Evolutionary conservation across 2,329 filamentous ascomycete genomes (phyloP), one percentile per base, ranked within the genome.

Genomic region (Fusarium agapanthi): DNA sequence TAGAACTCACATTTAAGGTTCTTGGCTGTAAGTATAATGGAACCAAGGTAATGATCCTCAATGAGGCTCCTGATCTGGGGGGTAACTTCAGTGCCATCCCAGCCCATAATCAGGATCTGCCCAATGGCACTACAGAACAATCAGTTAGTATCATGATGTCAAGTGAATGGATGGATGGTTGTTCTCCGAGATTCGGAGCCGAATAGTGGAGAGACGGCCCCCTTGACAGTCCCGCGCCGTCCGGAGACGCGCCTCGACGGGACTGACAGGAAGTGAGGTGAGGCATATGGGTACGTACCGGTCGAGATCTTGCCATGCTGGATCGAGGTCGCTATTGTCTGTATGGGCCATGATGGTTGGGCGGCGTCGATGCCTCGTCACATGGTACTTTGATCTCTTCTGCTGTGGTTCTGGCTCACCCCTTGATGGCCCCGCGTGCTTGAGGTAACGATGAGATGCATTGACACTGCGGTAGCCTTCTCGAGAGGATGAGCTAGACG

Each of bases 21-120:
- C 84, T 95, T 95, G 70, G 93, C 93, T 43, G 93, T 95, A 70
- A 96, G 84, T 67, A 95, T 86, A 78, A 98, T 93, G 58, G 94
- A 96, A 62, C 96, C 96, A 53, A 99, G 87, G 80, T 98, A 93
- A 80, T 95, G 90, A 75, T 94, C 88, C 80, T 93, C 90, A 78
- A 97, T 96, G 74, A 95, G 88, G 76, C 89, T 91, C 73, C 89
- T 90, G 80, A 96, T 95, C 81, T 95, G 93, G 68, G 93, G 93
- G 32, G 93, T 95, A 60, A 96, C 91, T 80, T 93, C 89, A 61
- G 92, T 94, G 69, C 93, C 93, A 85, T 96, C 93, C 86, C 94
- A 97, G 80, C 93, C 93, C 91, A 95, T 93, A 81, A 93, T 92
- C 81, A 94, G 87, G 85, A 91, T 88, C 85, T 94, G 92, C 69